Base-by-base conservation (phyloP, 345 rosid genomes). In the Theobroma cacao region DNA sequence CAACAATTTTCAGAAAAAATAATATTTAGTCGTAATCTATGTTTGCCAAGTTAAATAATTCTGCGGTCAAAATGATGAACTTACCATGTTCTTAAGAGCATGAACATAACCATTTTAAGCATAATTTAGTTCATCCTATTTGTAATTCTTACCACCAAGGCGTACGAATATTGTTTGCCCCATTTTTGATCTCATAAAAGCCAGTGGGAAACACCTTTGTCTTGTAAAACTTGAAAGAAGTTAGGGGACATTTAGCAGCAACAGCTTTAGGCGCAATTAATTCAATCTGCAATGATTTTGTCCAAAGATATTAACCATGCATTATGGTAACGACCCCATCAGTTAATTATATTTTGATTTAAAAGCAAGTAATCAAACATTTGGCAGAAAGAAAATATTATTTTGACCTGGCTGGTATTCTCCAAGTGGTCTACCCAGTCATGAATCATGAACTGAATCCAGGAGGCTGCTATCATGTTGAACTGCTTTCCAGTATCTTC, bases 371-470 rank as follows among this genome's bases (percentile, higher is more conserved):
- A n/a, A n/a, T n/a, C n/a, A n/a, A n/a, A n/a, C n/a, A n/a, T n/a
- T n/a, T n/a, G n/a, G n/a, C n/a, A n/a, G n/a, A n/a, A n/a, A n/a
- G n/a, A n/a, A n/a, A n/a, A n/a, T n/a, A n/a, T n/a, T n/a, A n/a
- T n/a, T 47, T 2, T 33, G 58, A 86, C 92, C 88, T 85, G 89
- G 20, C 82, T 18, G 62, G 88, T 88, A 2, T 86, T 89, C 80
- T 90, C 93, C 79, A 88, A 10, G 56, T 90, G 93, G 75, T 88
- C 93, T 70, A 90, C 48, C 93, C 93, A 90, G 30, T 90, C 93
- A 81, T 90, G 93, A 28, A 90, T 84, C 91, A 88, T 90, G 74
- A 90, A 88, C 59, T 88, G 91, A 75, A 88, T 87, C 93, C 90
- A 90, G 50, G 89, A 84, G 69, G 87, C 80, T 50, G 93, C 91